Percentiles rank a stretch among this genome's conserved stretches.
phyloP scores from a whole-genome alignment of 2,329 filamentous ascomycete genomes.

The Magnaporthiopsis rhizophila region DNA sequence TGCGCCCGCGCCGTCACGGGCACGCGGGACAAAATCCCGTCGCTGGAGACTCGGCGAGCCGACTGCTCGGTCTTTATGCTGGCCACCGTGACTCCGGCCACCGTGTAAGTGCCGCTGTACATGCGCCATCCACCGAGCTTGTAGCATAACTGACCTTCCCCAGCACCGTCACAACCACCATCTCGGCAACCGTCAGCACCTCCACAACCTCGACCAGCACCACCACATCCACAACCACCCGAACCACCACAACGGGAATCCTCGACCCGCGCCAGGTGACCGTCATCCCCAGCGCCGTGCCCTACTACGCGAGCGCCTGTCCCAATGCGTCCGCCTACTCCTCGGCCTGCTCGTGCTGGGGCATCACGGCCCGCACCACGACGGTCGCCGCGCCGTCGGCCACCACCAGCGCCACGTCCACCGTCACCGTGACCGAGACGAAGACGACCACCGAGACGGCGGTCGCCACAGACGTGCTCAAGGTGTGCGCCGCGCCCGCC shows the following conservation, averaged over 20 bases:
- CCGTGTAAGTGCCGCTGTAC: neutral
- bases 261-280: slow-evolving; percentile 1
- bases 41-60: neutral
- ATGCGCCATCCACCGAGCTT: too few relatives aligned
- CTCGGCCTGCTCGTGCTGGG: slow-evolving; percentile 7
- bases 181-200: neutral
- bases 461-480: neutral
- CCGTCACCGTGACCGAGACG: slow-evolving; percentile 1
- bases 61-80: slow-evolving; percentile 7
- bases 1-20: slow-evolving; percentile 5
- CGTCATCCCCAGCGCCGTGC: slow-evolving; percentile 2
- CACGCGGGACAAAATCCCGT: neutral
- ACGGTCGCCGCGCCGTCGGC: neutral
- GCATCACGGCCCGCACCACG: slow-evolving; percentile 3
- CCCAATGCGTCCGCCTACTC: neutral
- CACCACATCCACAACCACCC: neutral
- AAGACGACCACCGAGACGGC: neutral
- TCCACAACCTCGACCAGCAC: neutral
- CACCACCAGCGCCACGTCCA: neutral
- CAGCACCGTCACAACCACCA: neutral
- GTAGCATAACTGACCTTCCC: too few relatives aligned
- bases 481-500: neutral
- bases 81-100: slow-evolving; percentile 3
- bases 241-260: neutral
- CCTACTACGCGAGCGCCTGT: slow-evolving; percentile 6